Percentiles rank a stretch among this genome's conserved stretches.
Evolutionary conservation across 2,329 filamentous ascomycete species (phyloP).

Genomic region (Bertia moriformis): DNA sequence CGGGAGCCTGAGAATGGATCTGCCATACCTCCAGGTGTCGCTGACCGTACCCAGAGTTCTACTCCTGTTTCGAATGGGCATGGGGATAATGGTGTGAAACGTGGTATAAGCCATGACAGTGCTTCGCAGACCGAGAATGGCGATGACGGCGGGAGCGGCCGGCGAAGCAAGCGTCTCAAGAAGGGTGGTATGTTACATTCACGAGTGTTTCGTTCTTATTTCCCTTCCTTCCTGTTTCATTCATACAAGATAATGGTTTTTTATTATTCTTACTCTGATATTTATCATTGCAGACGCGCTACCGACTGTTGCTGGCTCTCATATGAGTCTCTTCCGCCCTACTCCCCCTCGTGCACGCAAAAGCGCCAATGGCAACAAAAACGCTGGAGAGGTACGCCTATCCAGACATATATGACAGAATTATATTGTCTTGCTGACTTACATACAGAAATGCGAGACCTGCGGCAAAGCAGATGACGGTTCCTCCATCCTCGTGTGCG

Average conservation of each 20-base stretch:
- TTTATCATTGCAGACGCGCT: too few species aligned
- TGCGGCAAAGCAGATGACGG: slow-evolving; percentile 69
- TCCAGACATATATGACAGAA: slow-evolving; percentile 6
- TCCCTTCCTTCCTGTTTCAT: slow-evolving; percentile 7
- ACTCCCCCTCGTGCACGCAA: slow-evolving; percentile 53
- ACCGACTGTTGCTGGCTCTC: slow-evolving; percentile 83
- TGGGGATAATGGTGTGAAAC: slow-evolving; percentile 30
- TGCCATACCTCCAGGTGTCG: not conserved
- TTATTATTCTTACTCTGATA: too few species aligned
- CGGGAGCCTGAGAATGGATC: slow-evolving; percentile 15
- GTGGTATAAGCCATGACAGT: slow-evolving; percentile 22
- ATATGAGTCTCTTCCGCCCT: slow-evolving; percentile 88
- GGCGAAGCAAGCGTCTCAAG: slow-evolving; percentile 83
- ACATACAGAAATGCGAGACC: slow-evolving; percentile 62
- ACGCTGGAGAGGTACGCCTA: slow-evolving; percentile 26
- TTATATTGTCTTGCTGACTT: not conserved
- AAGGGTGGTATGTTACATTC: slow-evolving; percentile 56
- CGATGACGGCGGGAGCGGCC: slow-evolving; percentile 44
- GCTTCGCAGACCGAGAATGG: slow-evolving; percentile 6
- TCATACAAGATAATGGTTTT: too few species aligned
- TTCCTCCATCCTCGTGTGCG: slow-evolving; percentile 63
- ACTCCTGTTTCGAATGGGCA: slow-evolving; percentile 14
- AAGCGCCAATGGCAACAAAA: slow-evolving; percentile 31
- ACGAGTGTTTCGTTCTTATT: slow-evolving; percentile 4
- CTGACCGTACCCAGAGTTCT: not conserved